Conservation (phyloP, 1,284 basidiomycete species). For the Ganoderma meredithae region DNA sequence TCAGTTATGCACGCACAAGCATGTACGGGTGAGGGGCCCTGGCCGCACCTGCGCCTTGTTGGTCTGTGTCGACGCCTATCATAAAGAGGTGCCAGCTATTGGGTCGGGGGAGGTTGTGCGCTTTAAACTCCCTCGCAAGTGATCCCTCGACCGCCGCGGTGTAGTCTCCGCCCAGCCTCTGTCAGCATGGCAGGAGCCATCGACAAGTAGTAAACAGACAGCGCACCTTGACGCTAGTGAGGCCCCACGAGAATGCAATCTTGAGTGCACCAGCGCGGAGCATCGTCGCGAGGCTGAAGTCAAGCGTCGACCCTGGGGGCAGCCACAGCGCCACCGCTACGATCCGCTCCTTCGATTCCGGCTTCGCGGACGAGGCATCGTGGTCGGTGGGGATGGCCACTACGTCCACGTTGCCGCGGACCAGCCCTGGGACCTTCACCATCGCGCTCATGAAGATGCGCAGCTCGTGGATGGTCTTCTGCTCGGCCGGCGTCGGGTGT, state of each 20-base stretch:
- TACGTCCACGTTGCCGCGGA: neutral
- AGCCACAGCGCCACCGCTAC: conserved; percentile 1
- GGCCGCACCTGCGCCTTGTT: conserved; percentile 2
- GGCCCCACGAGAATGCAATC: neutral
- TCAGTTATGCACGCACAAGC: neutral
- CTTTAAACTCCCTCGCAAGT: neutral
- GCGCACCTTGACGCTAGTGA: neutral
- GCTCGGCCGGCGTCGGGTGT: neutral
- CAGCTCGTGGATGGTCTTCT: neutral
- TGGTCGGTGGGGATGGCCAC: neutral
- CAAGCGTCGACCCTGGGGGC: neutral
- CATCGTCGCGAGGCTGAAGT: neutral
- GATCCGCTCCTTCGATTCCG: neutral
- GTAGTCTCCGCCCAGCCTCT: neutral
- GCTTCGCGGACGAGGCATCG: neutral
- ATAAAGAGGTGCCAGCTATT: conserved; percentile 3
- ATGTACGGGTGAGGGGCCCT: no score
- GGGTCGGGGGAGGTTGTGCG: neutral
- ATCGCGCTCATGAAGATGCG: neutral
- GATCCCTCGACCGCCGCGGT: neutral
- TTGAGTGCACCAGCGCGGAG: neutral
- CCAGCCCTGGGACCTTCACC: neutral
- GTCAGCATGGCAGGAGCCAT: no score
- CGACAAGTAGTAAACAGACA: no score
- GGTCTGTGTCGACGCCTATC: neutral